Evolutionary conservation across 2,329 filamentous ascomycete genomes (phyloP), one percentile per base, ranked within the genome.

Genomic region (Didymella sp.): DNA sequence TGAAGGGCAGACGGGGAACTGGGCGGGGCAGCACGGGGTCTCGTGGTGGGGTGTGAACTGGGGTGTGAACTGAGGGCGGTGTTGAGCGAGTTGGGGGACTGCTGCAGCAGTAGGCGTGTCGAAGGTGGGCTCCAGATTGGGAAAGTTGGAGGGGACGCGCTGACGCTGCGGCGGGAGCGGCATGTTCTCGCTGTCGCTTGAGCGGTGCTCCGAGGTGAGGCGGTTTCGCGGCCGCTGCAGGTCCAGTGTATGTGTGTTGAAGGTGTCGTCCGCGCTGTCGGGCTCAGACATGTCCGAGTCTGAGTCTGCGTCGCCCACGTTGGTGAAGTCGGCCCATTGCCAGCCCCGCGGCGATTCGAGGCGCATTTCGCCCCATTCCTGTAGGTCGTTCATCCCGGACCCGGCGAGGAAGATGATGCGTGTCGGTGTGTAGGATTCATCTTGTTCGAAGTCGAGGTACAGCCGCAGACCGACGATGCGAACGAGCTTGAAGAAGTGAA

Each of bases 381-480:
- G 89, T 9, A 98, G 85, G 71, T 96, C 92, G 75, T 98, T 95
- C 63, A 92, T 89, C 41, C 92, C 92, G 61, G 92, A 96, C 12
- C 95, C 95, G 0, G 93, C 94, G 33, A 89, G 86, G 72, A 98
- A 92, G 43, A 90, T 81, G 69, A 99, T 96, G 68, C 92, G 91
- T 1, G 93, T 98, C 0, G 95, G 95, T 3, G 95, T 99, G 76
- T 99, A 99, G 40, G 90, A 95, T 78, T 99, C 95, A 76, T 99
- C 95, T 51, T 91, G 86, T 60, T 89, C 88, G 76, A 96, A 96
- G 78, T 99, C 93, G 41, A 99, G 87, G 66, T 89, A 93, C 67
- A 95, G 86, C n/a, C 90, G 84, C 48, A 95, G 87, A 25, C 87
- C 86, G 5, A 88, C 87, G 60, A 95, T 92, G 57, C 87, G 88